Conservation (phyloP, 768 basidiomycete genomes). For the Trametes elegans region DNA sequence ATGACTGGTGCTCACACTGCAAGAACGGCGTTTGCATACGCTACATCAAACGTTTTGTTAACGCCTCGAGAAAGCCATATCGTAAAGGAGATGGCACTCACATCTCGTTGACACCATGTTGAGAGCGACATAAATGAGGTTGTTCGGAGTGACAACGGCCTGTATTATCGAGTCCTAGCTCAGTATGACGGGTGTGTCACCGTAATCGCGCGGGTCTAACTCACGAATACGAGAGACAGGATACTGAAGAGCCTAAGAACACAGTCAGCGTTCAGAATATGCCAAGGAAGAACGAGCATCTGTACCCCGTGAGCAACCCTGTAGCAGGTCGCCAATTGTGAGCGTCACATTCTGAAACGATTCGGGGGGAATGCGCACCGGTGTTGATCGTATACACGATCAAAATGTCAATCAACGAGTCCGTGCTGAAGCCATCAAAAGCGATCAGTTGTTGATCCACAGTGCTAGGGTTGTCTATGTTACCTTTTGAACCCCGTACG, state of each 20-base stretch:
- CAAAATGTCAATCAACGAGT: slow-evolving; percentile 2
- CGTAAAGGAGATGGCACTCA: neutral
- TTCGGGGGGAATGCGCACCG: neutral
- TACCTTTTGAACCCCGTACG: slow-evolving; percentile 1
- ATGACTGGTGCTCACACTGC: neutral
- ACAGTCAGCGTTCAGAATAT: neutral
- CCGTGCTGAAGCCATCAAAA: neutral
- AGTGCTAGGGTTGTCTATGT: neutral
- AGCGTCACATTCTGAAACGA: neutral
- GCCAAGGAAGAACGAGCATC: neutral
- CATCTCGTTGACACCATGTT: slow-evolving; percentile 7
- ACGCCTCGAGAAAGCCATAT: neutral
- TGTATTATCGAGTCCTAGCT: neutral
- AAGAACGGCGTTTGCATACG: neutral
- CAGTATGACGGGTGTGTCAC: neutral
- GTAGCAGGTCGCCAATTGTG: neutral
- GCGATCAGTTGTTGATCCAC: neutral
- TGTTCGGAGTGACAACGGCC: neutral
- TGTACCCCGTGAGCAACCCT: neutral
- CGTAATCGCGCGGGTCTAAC: neutral
- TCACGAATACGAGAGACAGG: slow-evolving; percentile 1
- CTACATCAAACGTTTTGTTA: neutral
- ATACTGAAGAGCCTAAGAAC: neutral
- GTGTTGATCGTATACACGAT: slow-evolving; percentile 12
- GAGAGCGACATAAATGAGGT: neutral